phyloP scores from a whole-genome alignment of 108 stramenopile genomes.

The Stephanodiscus triporus region DNA sequence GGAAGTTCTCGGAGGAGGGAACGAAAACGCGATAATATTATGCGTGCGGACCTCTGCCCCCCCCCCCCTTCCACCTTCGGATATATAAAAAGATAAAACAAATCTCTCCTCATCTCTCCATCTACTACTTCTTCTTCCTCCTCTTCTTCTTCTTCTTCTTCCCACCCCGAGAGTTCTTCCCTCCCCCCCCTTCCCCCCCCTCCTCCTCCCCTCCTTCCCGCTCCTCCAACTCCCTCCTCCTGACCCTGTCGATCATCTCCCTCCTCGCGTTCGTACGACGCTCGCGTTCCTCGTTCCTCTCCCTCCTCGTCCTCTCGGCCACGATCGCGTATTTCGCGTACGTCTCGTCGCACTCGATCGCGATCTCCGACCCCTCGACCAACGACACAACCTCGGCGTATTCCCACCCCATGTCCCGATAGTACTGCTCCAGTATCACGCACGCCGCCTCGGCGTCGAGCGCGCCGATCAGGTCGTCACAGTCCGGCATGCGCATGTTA shows the following conservation, averaged over 20 bases:
- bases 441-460: slow-evolving; percentile 85
- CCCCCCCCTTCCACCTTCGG: too few relatives aligned
- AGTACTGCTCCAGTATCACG: slow-evolving; percentile 83
- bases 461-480: slow-evolving; percentile 41
- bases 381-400: slow-evolving; percentile 42
- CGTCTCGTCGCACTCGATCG: slow-evolving; percentile 23
- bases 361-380: slow-evolving; percentile 21
- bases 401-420: slow-evolving; percentile 60
- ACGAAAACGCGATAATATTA: too few relatives aligned
- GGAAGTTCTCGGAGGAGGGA: too few relatives aligned
- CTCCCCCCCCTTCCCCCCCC: too few relatives aligned
- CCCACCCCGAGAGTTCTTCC: neutral
- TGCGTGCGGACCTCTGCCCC: too few relatives aligned
- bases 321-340: slow-evolving; percentile 25
- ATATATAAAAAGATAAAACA: neutral
- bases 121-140: slow-evolving; percentile 36
- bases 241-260: slow-evolving; percentile 45
- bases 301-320: slow-evolving; percentile 24
- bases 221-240: slow-evolving; percentile 3
- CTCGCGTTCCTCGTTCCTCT: slow-evolving; percentile 23
- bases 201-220: too few relatives aligned
- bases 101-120: neutral
- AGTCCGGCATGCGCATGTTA: slow-evolving; percentile 15
- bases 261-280: slow-evolving; percentile 18
- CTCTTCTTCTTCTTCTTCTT: slow-evolving; percentile 50